Conservation (phyloP, 257 asterid species). For the Verbena officinalis region DNA sequence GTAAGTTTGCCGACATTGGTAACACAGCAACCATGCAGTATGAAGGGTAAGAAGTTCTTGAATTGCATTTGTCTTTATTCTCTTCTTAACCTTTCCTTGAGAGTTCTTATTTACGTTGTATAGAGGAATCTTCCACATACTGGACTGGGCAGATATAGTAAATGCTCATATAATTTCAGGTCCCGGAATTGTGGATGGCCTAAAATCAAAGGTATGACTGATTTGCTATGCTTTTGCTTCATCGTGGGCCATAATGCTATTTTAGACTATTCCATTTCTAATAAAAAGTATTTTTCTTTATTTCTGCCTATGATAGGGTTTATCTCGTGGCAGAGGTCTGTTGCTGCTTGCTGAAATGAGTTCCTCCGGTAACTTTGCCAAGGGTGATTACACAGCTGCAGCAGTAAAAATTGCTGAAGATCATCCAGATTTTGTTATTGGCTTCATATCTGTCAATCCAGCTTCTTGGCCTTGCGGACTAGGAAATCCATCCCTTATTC, state of each 20-base stretch:
- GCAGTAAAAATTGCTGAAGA: slow-evolving; percentile 93
- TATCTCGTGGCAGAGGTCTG: slow-evolving; percentile 82
- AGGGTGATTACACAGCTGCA: slow-evolving; percentile 87
- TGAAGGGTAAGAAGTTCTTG: slow-evolving; percentile 65
- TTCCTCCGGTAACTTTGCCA: slow-evolving; percentile 93
- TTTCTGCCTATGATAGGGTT: slow-evolving; percentile 62
- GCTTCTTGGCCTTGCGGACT: slow-evolving; percentile 90
- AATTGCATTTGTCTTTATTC: slow-evolving; percentile 9
- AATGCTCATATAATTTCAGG: slow-evolving; percentile 98
- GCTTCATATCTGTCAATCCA: slow-evolving; percentile 95
- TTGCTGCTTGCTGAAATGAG: slow-evolving; percentile 98
- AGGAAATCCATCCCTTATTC: slow-evolving; percentile 77
- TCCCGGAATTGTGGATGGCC: slow-evolving; percentile 96
- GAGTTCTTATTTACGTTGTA: slow-evolving; percentile 34
- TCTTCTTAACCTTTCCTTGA: slow-evolving; percentile 26
- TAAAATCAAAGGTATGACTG: slow-evolving; percentile 82
- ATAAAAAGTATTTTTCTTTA: slow-evolving; percentile 26
- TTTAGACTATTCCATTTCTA: slow-evolving; percentile 12
- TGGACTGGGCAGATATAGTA: slow-evolving; percentile 97
- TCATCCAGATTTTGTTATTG: slow-evolving; percentile 91
- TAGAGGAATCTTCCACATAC: slow-evolving; percentile 82
- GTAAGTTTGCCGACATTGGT: slow-evolving; percentile 98
- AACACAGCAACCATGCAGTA: slow-evolving; percentile 98
- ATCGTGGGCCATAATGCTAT: background rate
- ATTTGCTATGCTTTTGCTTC: slow-evolving; percentile 13